Percentiles rank a stretch among this genome's conserved stretches.
Evolutionary conservation across 2,329 filamentous ascomycete species (phyloP).

Genomic region (Diaporthe capsici): DNA sequence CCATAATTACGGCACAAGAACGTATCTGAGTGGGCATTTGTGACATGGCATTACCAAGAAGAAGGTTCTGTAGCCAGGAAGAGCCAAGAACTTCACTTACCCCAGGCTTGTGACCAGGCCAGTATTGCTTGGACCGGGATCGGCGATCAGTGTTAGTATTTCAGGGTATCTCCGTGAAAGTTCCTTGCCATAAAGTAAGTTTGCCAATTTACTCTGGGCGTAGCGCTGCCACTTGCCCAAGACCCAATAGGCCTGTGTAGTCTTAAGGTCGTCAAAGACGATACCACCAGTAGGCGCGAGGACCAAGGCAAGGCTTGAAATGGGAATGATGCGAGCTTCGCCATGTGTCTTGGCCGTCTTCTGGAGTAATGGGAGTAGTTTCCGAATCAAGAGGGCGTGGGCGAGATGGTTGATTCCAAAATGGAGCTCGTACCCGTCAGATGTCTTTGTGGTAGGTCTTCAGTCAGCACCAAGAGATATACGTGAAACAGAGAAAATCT

Average conservation of each 20-base stretch:
- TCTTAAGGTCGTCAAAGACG: conserved; percentile 50
- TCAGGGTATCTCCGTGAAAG: conserved; percentile 46
- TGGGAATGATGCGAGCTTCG: conserved; percentile 27
- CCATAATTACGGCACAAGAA: no score
- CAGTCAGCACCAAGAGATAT: background rate
- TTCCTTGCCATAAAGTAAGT: conserved; percentile 49
- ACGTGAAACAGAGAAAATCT: background rate
- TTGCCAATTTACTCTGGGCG: conserved; percentile 51
- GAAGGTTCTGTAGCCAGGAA: no score
- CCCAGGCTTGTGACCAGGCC: conserved; percentile 31
- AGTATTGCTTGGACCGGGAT: conserved; percentile 48
- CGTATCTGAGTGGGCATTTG: no score
- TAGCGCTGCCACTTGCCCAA: conserved; percentile 46
- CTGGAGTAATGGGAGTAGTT: conserved; percentile 44
- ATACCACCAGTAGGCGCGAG: conserved; percentile 25
- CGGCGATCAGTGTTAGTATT: conserved; percentile 47
- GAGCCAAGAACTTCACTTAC: conserved; percentile 38
- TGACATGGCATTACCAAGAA: no score
- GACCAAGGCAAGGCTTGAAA: conserved; percentile 28
- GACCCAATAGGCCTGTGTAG: conserved; percentile 42
- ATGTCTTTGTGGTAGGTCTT: conserved; percentile 46
- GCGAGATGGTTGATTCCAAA: conserved; percentile 65
- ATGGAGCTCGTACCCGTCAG: conserved; percentile 64
- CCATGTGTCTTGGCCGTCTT: conserved; percentile 46
- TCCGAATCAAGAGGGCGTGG: conserved; percentile 57